These are phyloP conservation scores for Penicillium concentricum DNA, from an alignment of 2,329 filamentous ascomycete species.

Conservation along the genomic window DNA sequence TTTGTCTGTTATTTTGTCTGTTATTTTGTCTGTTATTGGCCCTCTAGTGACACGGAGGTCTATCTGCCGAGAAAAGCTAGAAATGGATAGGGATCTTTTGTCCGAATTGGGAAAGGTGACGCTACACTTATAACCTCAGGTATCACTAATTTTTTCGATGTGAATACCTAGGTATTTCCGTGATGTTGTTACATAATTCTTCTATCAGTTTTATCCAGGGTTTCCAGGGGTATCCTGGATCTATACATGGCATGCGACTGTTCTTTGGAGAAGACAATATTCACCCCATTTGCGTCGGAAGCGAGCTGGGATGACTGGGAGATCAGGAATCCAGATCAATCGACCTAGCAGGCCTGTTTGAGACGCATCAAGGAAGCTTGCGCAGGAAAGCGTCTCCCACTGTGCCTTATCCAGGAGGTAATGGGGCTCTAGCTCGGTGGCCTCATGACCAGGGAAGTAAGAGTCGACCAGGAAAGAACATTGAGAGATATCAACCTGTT, in stretches of 20 bases:
- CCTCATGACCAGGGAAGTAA: conserved; percentile 61
- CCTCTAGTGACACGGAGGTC: not conserved
- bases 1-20: not conserved
- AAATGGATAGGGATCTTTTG: conserved; percentile 35
- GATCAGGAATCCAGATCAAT: conserved; percentile 77
- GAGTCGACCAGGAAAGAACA: conserved; percentile 90
- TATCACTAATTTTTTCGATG: too few species aligned
- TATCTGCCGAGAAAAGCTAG: conserved; percentile 17
- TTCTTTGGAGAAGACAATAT: conserved; percentile 75
- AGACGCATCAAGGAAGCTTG: conserved; percentile 75
- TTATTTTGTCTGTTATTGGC: not conserved
- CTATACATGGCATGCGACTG: conserved; percentile 8
- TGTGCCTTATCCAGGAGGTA: conserved; percentile 70
- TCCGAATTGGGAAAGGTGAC: conserved; percentile 35
- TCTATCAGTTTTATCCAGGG: not conserved
- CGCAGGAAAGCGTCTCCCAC: conserved; percentile 77
- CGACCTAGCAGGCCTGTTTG: conserved; percentile 72
- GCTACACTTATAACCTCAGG: conserved; percentile 8
- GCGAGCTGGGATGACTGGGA: conserved; percentile 65
- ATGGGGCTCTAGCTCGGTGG: conserved; percentile 73
- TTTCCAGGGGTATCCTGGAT: not conserved
- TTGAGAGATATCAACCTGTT: conserved; percentile 63
- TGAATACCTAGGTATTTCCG: too few species aligned
- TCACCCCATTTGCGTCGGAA: conserved; percentile 78
- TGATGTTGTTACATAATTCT: not conserved